phyloP scores from a whole-genome alignment of 1,284 basidiomycete genomes.

The Cryptococcus sp. region DNA sequence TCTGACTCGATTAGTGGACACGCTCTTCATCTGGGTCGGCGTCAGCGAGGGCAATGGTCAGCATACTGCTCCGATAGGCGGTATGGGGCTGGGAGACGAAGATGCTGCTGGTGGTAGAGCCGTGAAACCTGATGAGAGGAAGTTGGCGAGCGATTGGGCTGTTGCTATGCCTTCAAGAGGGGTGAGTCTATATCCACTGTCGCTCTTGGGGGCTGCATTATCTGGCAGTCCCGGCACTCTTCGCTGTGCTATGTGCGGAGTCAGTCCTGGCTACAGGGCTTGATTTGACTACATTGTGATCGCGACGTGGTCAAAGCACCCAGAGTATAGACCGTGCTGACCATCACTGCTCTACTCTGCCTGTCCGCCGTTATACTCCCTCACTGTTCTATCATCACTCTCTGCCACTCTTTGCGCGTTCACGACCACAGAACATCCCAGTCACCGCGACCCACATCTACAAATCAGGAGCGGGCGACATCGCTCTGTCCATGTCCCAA shows the following conservation, averaged over 20 bases:
- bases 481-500: slow-evolving; percentile 71
- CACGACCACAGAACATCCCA: slow-evolving; percentile 46
- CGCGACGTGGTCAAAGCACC: not conserved
- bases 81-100: not conserved
- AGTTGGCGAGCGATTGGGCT: slow-evolving; percentile 74
- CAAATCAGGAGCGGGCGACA: slow-evolving; percentile 65
- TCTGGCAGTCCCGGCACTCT: too few species aligned
- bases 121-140: slow-evolving; percentile 57
- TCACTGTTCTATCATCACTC: too few species aligned
- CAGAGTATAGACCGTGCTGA: not conserved
- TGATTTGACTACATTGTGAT: too few species aligned
- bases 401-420: too few species aligned
- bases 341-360: not conserved
- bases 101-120: slow-evolving; percentile 8
- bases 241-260: too few species aligned
- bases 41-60: slow-evolving; percentile 50
- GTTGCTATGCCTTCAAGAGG: slow-evolving; percentile 71
- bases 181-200: slow-evolving; percentile 42
- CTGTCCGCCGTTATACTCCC: slow-evolving; percentile 33
- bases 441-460: slow-evolving; percentile 67
- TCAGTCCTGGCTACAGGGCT: too few species aligned
- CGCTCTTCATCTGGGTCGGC: slow-evolving; percentile 82
- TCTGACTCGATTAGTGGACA: slow-evolving; percentile 67
- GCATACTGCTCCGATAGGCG: not conserved
- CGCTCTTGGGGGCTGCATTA: too few species aligned